Evolutionary conservation across 2,329 filamentous ascomycete genomes (phyloP).

Genomic region (Pseudogymnoascus pannorum): DNA sequence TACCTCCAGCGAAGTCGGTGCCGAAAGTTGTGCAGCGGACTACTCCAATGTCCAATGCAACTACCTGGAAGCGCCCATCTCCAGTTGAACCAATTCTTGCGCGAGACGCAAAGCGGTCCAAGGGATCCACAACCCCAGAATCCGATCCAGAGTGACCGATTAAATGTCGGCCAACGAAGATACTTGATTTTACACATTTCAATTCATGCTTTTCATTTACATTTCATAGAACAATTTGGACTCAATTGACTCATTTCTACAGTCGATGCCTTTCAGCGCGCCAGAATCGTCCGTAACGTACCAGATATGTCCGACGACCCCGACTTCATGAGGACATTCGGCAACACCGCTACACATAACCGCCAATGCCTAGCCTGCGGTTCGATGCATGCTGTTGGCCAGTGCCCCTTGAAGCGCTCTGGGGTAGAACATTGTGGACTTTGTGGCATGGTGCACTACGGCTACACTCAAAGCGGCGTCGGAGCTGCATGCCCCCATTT

Average conservation of each 20-base stretch:
- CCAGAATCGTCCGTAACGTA: not conserved
- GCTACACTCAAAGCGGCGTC: conserved; percentile 36
- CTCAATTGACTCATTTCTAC: not conserved
- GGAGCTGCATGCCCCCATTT: conserved; percentile 48
- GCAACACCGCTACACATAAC: not conserved
- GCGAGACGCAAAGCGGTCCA: not conserved
- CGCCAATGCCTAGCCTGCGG: conserved; percentile 46
- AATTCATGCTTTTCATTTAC: not conserved
- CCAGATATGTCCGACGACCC: not conserved
- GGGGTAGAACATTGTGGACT: conserved; percentile 56
- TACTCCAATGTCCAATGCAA: not conserved
- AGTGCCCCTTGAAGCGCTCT: conserved; percentile 52
- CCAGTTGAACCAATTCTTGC: not conserved
- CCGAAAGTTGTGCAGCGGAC: not conserved
- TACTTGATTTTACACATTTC: not conserved
- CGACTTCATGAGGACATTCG: not conserved
- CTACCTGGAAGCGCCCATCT: not conserved
- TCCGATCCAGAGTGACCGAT: not conserved
- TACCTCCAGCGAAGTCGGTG: not conserved
- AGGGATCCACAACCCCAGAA: not conserved
- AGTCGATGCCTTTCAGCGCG: conserved; percentile 1
- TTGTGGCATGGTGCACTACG: conserved; percentile 56
- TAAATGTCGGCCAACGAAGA: conserved; percentile 1
- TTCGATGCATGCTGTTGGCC: conserved; percentile 45
- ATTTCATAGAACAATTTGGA: not conserved